phyloP scores from a whole-genome alignment of 192 early-diverging fungal species.

The Backusella morwellensis region DNA sequence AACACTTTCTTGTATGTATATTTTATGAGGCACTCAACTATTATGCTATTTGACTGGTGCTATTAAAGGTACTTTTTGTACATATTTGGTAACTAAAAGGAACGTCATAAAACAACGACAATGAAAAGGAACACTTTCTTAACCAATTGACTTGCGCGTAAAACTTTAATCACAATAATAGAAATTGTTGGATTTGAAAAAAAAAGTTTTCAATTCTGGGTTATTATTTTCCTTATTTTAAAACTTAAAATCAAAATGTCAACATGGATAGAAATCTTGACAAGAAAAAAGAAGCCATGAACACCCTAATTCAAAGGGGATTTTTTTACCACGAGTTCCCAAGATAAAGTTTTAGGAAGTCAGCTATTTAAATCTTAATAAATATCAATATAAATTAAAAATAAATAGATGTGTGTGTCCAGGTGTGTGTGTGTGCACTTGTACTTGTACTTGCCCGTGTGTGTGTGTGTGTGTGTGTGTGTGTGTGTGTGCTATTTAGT shows the following conservation, averaged over 20 bases:
- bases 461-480: background rate
- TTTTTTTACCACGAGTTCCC: background rate
- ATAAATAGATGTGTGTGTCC: background rate
- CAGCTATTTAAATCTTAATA: background rate
- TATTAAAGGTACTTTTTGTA: too few species aligned
- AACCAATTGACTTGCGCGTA: background rate
- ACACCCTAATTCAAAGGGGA: background rate
- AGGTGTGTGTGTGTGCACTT: background rate
- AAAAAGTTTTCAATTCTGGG: background rate
- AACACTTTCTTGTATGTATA: too few species aligned
- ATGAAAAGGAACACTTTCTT: too few species aligned
- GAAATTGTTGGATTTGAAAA: background rate
- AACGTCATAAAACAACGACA: too few species aligned
- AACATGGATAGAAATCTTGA: background rate
- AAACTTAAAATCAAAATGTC: background rate
- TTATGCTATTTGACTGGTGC: too few species aligned
- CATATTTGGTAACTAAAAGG: too few species aligned
- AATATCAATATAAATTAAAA: background rate
- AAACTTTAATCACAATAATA: background rate
- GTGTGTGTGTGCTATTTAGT: background rate
- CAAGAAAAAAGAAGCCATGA: background rate
- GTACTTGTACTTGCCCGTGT: too few species aligned
- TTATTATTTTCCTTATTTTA: background rate
- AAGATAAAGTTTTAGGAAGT: background rate
- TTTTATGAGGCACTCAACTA: too few species aligned